Evolutionary conservation across 352 stramenopile genomes (phyloP), one percentile per base, ranked within the genome.

Genomic region (Phytopythium aichiense): DNA sequence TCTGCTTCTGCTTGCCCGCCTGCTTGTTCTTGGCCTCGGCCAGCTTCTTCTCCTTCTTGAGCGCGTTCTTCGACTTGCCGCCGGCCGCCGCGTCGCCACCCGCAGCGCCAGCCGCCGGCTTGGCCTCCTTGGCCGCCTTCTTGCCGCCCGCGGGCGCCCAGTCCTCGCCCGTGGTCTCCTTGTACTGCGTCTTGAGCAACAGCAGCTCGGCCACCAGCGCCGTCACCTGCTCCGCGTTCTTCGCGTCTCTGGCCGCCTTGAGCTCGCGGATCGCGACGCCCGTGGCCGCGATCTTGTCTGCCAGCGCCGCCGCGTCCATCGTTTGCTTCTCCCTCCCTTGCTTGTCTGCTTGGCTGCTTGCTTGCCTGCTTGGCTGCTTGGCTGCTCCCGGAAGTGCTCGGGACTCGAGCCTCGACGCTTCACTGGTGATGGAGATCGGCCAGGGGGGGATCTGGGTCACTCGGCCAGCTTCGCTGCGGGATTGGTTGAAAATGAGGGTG

Each of bases 31-130:
- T 82, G 56, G 77, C 78, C 31, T 92, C 82, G 0, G 81, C 84
- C 25, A 91, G 60, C 60, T 95, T 95, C 73, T 93, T 95, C 66
- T 95, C 82, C 68, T 95, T 93, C 68, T 95, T 95, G 25, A 95
- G 64, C 69, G 93, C 84, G 60, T 71, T 95, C 79, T 95, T 95
- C 55, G 84, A 92, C 65, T 91, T 94, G 45, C 63, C 73, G 35
- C 53, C 48, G 22, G 60, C 51, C 18, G 68, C 68, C 9, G 66
- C 51, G n/a, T 42, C 38, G 1, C 59, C 66, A 16, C 55, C 49
- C 37, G 35, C 40, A 0, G 55, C 49, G 20, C 60, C 1, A 0
- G 50, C 54, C 28, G 60, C 7, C 12, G 60, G 22, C 9, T 59
- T 63, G 64, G 77, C 66, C 68, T 73, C 72, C 31, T 71, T 62